Conservation (phyloP, 805 yeast genomes). For the Pichia cephalocereana region DNA sequence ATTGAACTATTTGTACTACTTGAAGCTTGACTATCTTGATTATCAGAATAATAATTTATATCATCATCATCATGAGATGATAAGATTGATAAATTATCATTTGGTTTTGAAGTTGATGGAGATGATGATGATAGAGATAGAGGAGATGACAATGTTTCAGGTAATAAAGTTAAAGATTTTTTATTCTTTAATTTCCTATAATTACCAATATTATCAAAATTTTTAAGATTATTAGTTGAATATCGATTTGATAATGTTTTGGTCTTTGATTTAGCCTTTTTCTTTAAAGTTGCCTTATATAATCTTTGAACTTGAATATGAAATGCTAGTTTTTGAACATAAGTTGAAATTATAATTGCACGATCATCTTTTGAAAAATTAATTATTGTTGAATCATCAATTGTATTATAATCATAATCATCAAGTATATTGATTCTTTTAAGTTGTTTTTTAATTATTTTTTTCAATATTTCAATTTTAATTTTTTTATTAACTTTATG, state of each 20-base stretch:
- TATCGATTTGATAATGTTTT: conserved; percentile 1
- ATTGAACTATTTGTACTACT: conserved; percentile 6
- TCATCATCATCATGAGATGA: not conserved
- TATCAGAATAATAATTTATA: conserved; percentile 12
- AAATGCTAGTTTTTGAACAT: conserved; percentile 44
- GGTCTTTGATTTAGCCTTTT: not conserved
- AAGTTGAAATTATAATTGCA: conserved; percentile 36
- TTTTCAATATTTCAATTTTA: conserved; percentile 32
- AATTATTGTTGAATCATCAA: not conserved
- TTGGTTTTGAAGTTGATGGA: not conserved
- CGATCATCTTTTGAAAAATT: conserved; percentile 32
- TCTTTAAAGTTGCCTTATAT: conserved; percentile 37
- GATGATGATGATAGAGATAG: not conserved
- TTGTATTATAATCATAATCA: not conserved
- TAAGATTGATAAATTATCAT: not conserved
- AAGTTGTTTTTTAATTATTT: conserved; percentile 18
- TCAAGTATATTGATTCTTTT: not conserved
- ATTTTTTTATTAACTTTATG: conserved; percentile 36
- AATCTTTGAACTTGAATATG: conserved; percentile 60
- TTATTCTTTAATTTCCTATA: conserved; percentile 12
- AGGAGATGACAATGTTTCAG: conserved; percentile 3
- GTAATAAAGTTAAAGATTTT: conserved; percentile 8
- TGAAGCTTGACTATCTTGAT: conserved; percentile 10
- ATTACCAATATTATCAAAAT: not conserved
- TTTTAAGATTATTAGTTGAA: not conserved